Percentiles rank a stretch among this genome's conserved stretches.
These are phyloP conservation scores for Anthostomella pinea DNA, from an alignment of 2,329 filamentous ascomycete genomes.

Conservation along the genomic window DNA sequence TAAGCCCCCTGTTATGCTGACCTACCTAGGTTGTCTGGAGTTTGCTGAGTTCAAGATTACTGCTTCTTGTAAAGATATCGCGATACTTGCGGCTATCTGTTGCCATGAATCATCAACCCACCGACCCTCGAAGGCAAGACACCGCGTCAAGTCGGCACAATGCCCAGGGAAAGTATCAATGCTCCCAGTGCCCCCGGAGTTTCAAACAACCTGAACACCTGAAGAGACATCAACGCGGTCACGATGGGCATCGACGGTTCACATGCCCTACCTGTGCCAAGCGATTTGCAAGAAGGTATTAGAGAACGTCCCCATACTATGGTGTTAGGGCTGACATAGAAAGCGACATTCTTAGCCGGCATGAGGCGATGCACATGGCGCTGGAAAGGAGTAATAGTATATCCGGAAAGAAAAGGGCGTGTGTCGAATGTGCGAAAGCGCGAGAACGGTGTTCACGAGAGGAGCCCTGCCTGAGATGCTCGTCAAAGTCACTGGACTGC, in stretches of 20 bases:
- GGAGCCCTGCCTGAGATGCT: slow-evolving; percentile 27
- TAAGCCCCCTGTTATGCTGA: slow-evolving; percentile 13
- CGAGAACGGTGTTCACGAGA: slow-evolving; percentile 29
- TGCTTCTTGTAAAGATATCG: too few relatives aligned
- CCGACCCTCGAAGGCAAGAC: slow-evolving; percentile 9
- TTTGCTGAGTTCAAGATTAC: too few relatives aligned
- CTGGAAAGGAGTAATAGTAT: slow-evolving; percentile 16
- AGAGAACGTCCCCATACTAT: background rate
- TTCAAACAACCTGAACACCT: slow-evolving; percentile 32
- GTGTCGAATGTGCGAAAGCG: slow-evolving; percentile 26
- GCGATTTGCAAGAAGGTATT: slow-evolving; percentile 30
- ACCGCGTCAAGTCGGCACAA: slow-evolving; percentile 12
- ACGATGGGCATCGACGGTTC: slow-evolving; percentile 25
- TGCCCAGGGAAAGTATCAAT: slow-evolving; percentile 25
- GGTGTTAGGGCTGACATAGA: slow-evolving; percentile 8
- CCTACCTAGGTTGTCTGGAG: too few relatives aligned
- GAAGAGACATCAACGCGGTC: slow-evolving; percentile 30
- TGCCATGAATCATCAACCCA: too few relatives aligned
- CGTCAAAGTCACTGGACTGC: slow-evolving; percentile 23
- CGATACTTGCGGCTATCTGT: too few relatives aligned
- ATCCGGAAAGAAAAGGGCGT: slow-evolving; percentile 26
- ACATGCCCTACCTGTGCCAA: slow-evolving; percentile 29
- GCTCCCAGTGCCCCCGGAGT: slow-evolving; percentile 26
- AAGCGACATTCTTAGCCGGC: slow-evolving; percentile 27
- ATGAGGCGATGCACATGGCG: slow-evolving; percentile 22